A percentile compares a stretch with the other conserved stretches of the same genome.
Conservation (phyloP, 345 rosid species). For the Populus ilicifolia region DNA sequence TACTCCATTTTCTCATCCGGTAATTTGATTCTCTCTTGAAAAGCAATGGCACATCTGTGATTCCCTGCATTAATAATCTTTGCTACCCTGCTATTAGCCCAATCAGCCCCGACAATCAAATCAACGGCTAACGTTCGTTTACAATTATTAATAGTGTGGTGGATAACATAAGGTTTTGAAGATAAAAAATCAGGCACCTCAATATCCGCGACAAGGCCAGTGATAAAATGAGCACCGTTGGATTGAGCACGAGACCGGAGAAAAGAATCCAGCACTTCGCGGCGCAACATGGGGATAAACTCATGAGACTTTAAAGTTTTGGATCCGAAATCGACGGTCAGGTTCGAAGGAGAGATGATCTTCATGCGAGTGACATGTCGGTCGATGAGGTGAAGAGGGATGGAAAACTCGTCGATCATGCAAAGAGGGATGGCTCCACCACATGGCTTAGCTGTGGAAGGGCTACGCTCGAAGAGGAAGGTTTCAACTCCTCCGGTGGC, state of each 20-base stretch:
- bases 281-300: conserved; percentile 68
- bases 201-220: conserved; percentile 50
- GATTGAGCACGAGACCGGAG: conserved; percentile 57
- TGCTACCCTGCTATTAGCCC: conserved; percentile 63
- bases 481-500: conserved; percentile 58
- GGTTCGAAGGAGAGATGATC: conserved; percentile 66
- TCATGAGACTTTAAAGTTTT: conserved; percentile 49
- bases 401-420: conserved; percentile 62
- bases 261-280: conserved; percentile 68
- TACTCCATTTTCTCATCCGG: conserved; percentile 63
- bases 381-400: conserved; percentile 58
- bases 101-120: conserved; percentile 58
- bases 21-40: conserved; percentile 59
- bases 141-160: conserved; percentile 36
- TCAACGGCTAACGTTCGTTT: conserved; percentile 45
- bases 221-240: conserved; percentile 42
- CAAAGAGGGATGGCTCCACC: conserved; percentile 77
- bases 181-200: conserved; percentile 42
- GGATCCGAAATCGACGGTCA: conserved; percentile 58
- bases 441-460: conserved; percentile 58
- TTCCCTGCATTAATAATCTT: conserved; percentile 49
- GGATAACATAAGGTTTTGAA: conserved; percentile 45
- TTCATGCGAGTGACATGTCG: conserved; percentile 63
- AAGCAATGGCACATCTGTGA: conserved; percentile 59
- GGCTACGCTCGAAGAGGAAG: conserved; percentile 60